Base-by-base conservation (phyloP, 192 early-diverging fungal species). In the Gigaspora rosea region DNA sequence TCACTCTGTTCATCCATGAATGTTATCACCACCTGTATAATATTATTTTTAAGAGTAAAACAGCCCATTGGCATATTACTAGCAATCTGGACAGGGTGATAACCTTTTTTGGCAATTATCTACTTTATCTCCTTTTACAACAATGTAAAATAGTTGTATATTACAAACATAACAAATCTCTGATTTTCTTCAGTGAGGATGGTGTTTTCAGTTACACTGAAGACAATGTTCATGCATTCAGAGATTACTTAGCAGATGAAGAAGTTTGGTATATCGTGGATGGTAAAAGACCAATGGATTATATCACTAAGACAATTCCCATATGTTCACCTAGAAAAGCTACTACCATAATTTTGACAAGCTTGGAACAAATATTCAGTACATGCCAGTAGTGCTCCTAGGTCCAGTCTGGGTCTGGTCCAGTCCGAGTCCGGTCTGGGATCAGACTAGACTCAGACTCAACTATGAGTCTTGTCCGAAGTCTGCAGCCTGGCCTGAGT, bases 91-190 rank as follows among this genome's bases (percentile, higher is more conserved):
- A n/a, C 58, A 73, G n/a, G n/a, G n/a, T n/a, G n/a, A n/a, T n/a
- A 73, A 73, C 56, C 0, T 73, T 73, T 52, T 73, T 73, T 41
- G 18, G 32, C 41, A 58, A 58, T 58, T 57, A 73, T n/a, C 18
- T 73, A n/a, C 71, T 73, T 73, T 58, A 46, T 58, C 20, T 49
- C 32, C 54, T 73, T 58, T 27, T 33, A 57, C 6, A 35, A 72
- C 27, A 57, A 72, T 15, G n/a, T 58, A 57, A 72, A 72, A 72
- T 33, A 32, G 71, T 72, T 72, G 52, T 72, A 72, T 72, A 72
- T 58, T 52, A 72, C 71, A 72, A n/a, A 58, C 33, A 56, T 11
- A 72, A 57, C 16, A 57, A 72, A 52, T 0, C 20, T 8, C 54
- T 52, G 32, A 72, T 72, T 58, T 52, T 72, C 54, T 72, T 72